phyloP scores from a whole-genome alignment of 2,329 filamentous ascomycete genomes.

The Ophioceras dolichostomum region DNA sequence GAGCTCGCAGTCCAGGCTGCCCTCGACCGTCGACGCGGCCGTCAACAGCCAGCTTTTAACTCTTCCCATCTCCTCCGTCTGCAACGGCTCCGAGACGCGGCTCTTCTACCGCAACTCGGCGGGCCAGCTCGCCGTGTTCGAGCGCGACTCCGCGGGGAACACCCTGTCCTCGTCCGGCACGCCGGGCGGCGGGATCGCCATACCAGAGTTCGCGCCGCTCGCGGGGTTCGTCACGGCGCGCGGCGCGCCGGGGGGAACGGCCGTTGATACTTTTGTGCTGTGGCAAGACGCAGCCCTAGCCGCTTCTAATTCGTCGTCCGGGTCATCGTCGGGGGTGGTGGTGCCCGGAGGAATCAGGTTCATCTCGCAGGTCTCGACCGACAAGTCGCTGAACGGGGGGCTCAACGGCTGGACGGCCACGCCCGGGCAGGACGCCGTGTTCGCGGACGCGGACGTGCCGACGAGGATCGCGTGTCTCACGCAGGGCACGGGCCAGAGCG shows the following conservation, averaged over 20 bases:
- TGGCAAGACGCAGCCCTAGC: conserved; percentile 10
- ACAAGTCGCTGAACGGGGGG: conserved; percentile 8
- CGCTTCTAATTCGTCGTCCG: too few relatives aligned
- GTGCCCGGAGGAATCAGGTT: background rate
- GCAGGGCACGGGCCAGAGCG: conserved; percentile 1
- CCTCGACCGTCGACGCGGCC: background rate
- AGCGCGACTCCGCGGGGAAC: conserved; percentile 4
- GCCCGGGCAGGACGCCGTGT: conserved; percentile 5
- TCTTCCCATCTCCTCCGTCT: background rate
- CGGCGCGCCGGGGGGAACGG: background rate
- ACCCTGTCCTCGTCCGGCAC: conserved; percentile 1
- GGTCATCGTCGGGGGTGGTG: too few relatives aligned
- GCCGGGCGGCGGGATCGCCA: conserved; percentile 1
- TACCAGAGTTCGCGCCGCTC: conserved; percentile 10
- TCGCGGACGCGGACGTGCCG: conserved; percentile 5
- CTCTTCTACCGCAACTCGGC: conserved; percentile 4
- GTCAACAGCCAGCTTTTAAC: background rate
- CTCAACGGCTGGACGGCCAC: conserved; percentile 7
- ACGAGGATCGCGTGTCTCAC: conserved; percentile 7
- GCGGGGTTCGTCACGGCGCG: conserved; percentile 9
- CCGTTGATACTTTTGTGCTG: conserved; percentile 12
- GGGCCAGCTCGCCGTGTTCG: conserved; percentile 3
- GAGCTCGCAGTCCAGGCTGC: background rate
- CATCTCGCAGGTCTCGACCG: conserved; percentile 1
- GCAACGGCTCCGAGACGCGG: background rate